Conservation (phyloP, 2,329 filamentous ascomycete genomes). For the Cadophora malorum region DNA sequence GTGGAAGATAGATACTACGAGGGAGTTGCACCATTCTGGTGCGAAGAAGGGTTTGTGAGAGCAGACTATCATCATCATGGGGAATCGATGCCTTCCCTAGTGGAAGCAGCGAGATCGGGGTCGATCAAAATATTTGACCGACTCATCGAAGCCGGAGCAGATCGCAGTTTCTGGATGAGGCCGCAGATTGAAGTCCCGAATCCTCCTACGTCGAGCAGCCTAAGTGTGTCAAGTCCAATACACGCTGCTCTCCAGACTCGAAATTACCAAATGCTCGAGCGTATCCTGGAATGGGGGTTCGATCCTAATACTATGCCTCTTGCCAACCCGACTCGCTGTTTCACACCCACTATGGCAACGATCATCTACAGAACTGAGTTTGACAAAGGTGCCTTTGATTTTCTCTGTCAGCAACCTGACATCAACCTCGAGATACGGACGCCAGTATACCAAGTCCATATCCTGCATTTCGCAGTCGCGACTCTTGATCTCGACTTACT, state of each 20-base stretch:
- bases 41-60: slow-evolving; percentile 30
- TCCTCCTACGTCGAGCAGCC: slow-evolving; percentile 27
- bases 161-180: slow-evolving; percentile 26
- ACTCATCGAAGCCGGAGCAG: slow-evolving; percentile 18
- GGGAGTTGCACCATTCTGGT: slow-evolving; percentile 33
- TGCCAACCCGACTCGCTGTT: slow-evolving; percentile 32
- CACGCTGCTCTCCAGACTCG: slow-evolving; percentile 28
- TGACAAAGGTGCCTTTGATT: slow-evolving; percentile 29
- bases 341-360: slow-evolving; percentile 35
- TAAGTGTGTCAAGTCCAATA: slow-evolving; percentile 33
- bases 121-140: slow-evolving; percentile 31
- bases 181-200: slow-evolving; percentile 28
- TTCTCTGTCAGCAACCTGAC: slow-evolving; percentile 25
- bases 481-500: slow-evolving; percentile 32
- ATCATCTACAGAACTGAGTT: slow-evolving; percentile 27
- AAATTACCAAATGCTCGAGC: slow-evolving; percentile 27
- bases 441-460: slow-evolving; percentile 31
- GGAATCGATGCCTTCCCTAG: slow-evolving; percentile 29
- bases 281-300: slow-evolving; percentile 31
- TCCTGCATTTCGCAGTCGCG: slow-evolving; percentile 37
- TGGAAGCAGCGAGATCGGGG: slow-evolving; percentile 31
- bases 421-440: slow-evolving; percentile 34
- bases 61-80: slow-evolving; percentile 26
- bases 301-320: slow-evolving; percentile 36
- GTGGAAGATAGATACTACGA: slow-evolving; percentile 31